These are phyloP conservation scores for Coniochaeta pulveracea DNA, from an alignment of 2,329 filamentous ascomycete genomes.

Conservation along the genomic window DNA sequence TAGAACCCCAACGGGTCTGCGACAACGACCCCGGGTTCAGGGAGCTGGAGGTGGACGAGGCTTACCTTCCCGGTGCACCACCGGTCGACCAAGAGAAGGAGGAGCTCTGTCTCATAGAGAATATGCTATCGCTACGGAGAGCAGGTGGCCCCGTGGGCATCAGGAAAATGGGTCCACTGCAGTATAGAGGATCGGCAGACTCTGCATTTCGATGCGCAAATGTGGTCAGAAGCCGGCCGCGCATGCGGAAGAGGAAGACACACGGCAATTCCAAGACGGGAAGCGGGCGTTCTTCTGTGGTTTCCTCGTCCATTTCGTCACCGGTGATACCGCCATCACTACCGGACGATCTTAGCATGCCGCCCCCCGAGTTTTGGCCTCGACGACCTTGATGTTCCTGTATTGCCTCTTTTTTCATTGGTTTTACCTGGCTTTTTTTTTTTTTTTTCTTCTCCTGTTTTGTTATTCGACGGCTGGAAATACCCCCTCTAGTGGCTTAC, in stretches of 20 bases:
- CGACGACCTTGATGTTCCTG: background rate
- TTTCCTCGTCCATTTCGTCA: constrained; percentile 10
- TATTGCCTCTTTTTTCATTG: background rate
- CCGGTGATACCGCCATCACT: constrained; percentile 9
- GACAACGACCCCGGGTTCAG: constrained; percentile 7
- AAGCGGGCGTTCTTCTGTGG: too few relatives aligned
- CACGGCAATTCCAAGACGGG: constrained; percentile 9
- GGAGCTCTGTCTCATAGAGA: constrained; percentile 9
- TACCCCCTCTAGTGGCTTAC: constrained; percentile 3
- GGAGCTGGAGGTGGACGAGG: constrained; percentile 13
- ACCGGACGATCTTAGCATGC: background rate
- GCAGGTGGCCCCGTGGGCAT: constrained; percentile 12
- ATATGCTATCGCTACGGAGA: constrained; percentile 11
- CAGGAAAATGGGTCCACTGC: constrained; percentile 13
- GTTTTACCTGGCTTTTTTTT: constrained; percentile 1
- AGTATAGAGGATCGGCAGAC: constrained; percentile 17
- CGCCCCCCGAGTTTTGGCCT: too few relatives aligned
- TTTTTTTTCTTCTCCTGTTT: background rate
- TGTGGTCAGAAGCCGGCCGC: constrained; percentile 19
- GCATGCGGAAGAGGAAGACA: constrained; percentile 19
- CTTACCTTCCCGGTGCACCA: constrained; percentile 4
- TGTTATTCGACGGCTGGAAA: constrained; percentile 1
- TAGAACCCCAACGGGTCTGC: constrained; percentile 8
- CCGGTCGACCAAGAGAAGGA: constrained; percentile 5
- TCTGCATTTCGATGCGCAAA: constrained; percentile 19